Evolutionary conservation across 2,329 filamentous ascomycete species (phyloP).

Genomic region (Curvularia spicifera): DNA sequence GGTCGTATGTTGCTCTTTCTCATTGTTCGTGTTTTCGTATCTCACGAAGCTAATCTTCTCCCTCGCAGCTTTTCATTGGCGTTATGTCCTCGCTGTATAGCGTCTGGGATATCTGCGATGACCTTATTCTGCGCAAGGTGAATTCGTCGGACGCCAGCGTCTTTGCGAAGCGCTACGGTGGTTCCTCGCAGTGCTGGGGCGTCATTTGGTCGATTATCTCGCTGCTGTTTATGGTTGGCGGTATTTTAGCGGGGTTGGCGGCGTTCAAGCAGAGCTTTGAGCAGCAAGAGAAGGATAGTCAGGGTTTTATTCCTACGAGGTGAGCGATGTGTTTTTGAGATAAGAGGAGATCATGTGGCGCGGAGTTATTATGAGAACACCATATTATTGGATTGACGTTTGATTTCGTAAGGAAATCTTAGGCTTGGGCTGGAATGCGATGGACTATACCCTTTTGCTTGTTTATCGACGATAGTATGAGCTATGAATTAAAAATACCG

Average conservation of each 20-base stretch:
- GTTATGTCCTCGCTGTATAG: slow-evolving; percentile 83
- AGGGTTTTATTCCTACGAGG: slow-evolving; percentile 66
- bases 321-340: not conserved
- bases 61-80: slow-evolving; percentile 72
- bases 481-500: not conserved
- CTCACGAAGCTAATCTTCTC: not conserved
- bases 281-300: slow-evolving; percentile 72
- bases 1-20: slow-evolving; percentile 57
- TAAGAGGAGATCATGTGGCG: not conserved
- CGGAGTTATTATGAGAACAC: not conserved
- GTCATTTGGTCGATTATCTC: slow-evolving; percentile 79
- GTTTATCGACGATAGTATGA: not conserved
- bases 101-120: slow-evolving; percentile 86
- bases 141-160: slow-evolving; percentile 81
- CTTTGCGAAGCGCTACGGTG: slow-evolving; percentile 78
- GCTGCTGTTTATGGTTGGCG: slow-evolving; percentile 71
- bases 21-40: too few relatives aligned
- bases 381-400: not conserved
- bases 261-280: slow-evolving; percentile 74
- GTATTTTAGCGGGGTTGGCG: slow-evolving; percentile 77
- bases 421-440: not conserved
- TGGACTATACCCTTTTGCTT: not conserved
- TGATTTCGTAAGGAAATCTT: not conserved
- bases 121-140: slow-evolving; percentile 79
- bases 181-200: slow-evolving; percentile 81